Evolutionary conservation across 2,329 filamentous ascomycete species (phyloP).

Genomic region (Periconia macrospinosa): DNA sequence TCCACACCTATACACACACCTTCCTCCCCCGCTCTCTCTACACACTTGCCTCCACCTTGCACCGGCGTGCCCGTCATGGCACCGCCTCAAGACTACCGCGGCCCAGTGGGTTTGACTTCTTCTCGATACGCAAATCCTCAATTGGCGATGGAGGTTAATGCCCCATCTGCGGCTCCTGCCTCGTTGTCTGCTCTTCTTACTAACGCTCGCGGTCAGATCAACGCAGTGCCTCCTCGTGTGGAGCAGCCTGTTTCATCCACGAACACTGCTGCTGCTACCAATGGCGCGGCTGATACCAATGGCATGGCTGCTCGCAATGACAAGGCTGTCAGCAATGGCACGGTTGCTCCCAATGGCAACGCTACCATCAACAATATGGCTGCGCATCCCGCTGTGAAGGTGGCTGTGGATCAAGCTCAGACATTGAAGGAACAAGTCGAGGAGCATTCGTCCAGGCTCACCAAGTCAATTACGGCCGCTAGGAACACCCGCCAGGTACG

Average conservation of each 20-base stretch:
- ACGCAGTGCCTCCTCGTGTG: not conserved
- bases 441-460: constrained; percentile 18
- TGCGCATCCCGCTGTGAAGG: constrained; percentile 17
- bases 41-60: no score
- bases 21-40: no score
- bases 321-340: no score
- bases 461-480: constrained; percentile 19
- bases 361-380: not conserved
- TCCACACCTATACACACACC: no score
- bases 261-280: no score
- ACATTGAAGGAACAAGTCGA: constrained; percentile 25
- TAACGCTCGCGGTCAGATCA: not conserved
- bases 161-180: not conserved
- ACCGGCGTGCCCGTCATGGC: no score
- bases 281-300: no score
- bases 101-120: no score
- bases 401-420: constrained; percentile 24
- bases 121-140: not conserved
- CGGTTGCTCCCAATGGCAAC: no score
- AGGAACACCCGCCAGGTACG: constrained; percentile 19
- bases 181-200: not conserved
- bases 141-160: no score
- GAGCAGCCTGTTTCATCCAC: not conserved
- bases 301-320: no score
- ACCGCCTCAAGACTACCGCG: no score